Percentiles rank a stretch among this genome's conserved stretches.
phyloP scores from a whole-genome alignment of 2,329 filamentous ascomycete genomes.

The Elsinoe necatrix region DNA sequence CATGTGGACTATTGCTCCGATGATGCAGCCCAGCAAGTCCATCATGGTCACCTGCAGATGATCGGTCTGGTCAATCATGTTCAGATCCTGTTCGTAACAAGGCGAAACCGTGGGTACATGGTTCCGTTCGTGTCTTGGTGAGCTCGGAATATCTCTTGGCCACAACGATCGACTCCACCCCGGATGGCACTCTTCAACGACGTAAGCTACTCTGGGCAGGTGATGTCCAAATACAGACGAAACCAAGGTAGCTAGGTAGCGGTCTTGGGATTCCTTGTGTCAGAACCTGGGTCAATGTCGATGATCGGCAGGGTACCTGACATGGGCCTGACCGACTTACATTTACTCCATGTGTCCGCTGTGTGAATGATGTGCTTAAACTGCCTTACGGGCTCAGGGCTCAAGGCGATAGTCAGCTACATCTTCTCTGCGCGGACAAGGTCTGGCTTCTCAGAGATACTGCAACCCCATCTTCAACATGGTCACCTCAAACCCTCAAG shows the following conservation, averaged over 20 bases:
- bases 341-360: neutral
- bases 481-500: constrained; percentile 2
- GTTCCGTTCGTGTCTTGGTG: neutral
- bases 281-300: neutral
- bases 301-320: constrained; percentile 4
- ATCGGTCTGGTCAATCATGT: neutral
- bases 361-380: neutral
- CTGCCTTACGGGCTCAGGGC: neutral
- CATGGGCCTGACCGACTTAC: neutral
- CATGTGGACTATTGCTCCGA: neutral
- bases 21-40: constrained; percentile 5
- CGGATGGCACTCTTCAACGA: neutral
- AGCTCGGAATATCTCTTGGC: constrained; percentile 1
- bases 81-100: neutral
- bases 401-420: neutral
- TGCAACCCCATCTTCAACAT: neutral
- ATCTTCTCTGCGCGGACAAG: neutral
- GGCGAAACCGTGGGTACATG: neutral
- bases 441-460: too few relatives aligned
- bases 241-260: neutral
- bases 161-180: constrained; percentile 8
- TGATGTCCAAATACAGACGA: neutral
- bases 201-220: constrained; percentile 1
- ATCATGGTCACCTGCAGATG: constrained; percentile 3
- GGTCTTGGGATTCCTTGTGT: neutral